Percentiles rank a stretch among this genome's conserved stretches.
phyloP scores from a whole-genome alignment of 129 eudicot genomes.

The Oenanthe sinensis region DNA sequence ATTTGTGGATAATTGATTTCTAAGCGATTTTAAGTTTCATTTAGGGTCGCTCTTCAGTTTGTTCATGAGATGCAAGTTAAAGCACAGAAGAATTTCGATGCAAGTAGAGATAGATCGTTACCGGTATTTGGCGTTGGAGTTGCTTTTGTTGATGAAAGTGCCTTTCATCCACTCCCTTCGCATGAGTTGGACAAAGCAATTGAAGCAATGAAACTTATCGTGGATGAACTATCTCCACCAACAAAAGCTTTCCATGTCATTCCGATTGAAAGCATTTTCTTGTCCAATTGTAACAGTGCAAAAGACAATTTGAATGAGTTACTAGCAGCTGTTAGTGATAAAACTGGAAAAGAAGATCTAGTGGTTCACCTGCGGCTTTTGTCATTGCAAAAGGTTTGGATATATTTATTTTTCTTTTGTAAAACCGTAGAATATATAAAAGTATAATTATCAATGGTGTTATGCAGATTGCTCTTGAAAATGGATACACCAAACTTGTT shows the following conservation, averaged over 20 bases:
- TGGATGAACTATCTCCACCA: slow-evolving; percentile 54
- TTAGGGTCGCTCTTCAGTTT: slow-evolving; percentile 92
- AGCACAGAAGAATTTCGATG: slow-evolving; percentile 88
- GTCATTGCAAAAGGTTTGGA: slow-evolving; percentile 74
- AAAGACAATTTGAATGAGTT: slow-evolving; percentile 42
- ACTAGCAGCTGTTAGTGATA: slow-evolving; percentile 44
- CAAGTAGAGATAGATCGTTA: slow-evolving; percentile 77
- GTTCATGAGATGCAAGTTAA: slow-evolving; percentile 92
- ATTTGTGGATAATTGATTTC: background rate
- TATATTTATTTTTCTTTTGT: background rate
- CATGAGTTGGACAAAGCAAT: slow-evolving; percentile 32
- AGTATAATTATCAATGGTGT: background rate
- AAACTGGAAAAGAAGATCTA: slow-evolving; percentile 91
- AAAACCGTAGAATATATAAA: background rate
- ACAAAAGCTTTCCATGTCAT: slow-evolving; percentile 43
- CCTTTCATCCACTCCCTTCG: slow-evolving; percentile 30
- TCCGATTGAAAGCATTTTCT: slow-evolving; percentile 55
- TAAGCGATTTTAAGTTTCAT: background rate
- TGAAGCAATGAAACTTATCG: slow-evolving; percentile 49
- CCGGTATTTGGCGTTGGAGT: slow-evolving; percentile 97
- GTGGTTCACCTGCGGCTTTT: slow-evolving; percentile 64
- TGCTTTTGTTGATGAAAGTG: slow-evolving; percentile 75
- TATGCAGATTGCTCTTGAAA: slow-evolving; percentile 74
- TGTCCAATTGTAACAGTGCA: slow-evolving; percentile 37
- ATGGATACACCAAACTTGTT: slow-evolving; percentile 78